phyloP scores from a whole-genome alignment of 106 monocot species.

The Cymbidium sinense region DNA sequence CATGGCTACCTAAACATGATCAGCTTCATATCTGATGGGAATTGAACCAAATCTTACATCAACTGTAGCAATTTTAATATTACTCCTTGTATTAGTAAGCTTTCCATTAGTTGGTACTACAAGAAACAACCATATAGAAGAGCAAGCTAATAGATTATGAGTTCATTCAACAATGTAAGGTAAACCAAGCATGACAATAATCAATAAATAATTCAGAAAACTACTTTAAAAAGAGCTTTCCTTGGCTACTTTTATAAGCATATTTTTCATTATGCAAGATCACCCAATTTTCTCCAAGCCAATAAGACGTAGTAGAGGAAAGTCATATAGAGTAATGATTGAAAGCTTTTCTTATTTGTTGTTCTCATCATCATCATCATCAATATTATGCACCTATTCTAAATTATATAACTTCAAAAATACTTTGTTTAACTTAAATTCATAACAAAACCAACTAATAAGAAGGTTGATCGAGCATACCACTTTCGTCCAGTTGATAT shows the following conservation, averaged over 20 bases:
- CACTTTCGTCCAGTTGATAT: constrained; percentile 80
- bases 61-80: not conserved
- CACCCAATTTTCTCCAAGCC: not conserved
- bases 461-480: constrained; percentile 33
- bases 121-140: not conserved
- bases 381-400: not conserved
- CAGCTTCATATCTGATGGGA: not conserved
- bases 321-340: not conserved
- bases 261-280: not conserved
- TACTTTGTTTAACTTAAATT: not conserved
- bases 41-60: not conserved
- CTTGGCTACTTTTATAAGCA: not conserved
- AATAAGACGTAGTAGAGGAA: not conserved
- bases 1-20: not conserved
- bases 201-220: not conserved
- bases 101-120: not conserved
- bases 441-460: not conserved
- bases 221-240: not conserved
- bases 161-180: not conserved
- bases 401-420: not conserved
- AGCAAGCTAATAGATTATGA: not conserved
- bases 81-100: not conserved
- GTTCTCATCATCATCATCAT: not conserved
- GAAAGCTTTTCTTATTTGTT: not conserved
- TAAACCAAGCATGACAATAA: not conserved